Evolutionary conservation across 2,329 filamentous ascomycete genomes (phyloP), one percentile per base, ranked within the genome.

Genomic region (Sporothrix luriei): DNA sequence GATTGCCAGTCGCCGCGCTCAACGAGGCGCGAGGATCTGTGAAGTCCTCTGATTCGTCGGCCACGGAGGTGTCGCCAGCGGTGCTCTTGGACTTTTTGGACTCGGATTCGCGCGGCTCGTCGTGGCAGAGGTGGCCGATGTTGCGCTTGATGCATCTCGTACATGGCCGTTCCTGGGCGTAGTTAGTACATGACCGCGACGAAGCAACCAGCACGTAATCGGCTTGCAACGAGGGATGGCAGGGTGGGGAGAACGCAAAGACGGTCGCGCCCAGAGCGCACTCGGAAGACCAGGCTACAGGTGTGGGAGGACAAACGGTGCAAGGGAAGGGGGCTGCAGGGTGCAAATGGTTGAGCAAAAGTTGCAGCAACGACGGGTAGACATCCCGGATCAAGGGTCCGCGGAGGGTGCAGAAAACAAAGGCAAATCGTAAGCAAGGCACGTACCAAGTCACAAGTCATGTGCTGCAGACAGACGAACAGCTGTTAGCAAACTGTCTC

Each of bases 131-230:
- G 81, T 99, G 95, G 76, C 94, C 95, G 80, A 99, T 99, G 82
- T 97, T 97, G 78, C 95, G 90, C 83, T 98, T 99, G 82, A 98
- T 92, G 84, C 95, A 99, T 82, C 95, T 88, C 76, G 93, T 94
- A 86, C 95, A 99, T 77, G 95, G 95, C 79, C 95, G 90, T 84
- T 97, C 93, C 93, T 96, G 80, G 77, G 76, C 74, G 19, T 38
- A 40, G 68, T 71, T 26, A 69, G 68, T 21, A 67, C 21, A 13
- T 14, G 51, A 16, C 33, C 72, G 68, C 73, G 71, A 74, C 24
- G 26, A 19, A 24, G 14, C 7, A 14, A 29, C 52, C 4, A 49
- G 49, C 6, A 14, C 16, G 46, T 7, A 38, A 49, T 19, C 29
- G 19, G 48, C 10, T 26, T 38, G 48, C 16, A 26, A 52, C 29